Base-by-base conservation (phyloP, 2,329 filamentous ascomycete species). In the Ambrosiella cleistominuta region DNA sequence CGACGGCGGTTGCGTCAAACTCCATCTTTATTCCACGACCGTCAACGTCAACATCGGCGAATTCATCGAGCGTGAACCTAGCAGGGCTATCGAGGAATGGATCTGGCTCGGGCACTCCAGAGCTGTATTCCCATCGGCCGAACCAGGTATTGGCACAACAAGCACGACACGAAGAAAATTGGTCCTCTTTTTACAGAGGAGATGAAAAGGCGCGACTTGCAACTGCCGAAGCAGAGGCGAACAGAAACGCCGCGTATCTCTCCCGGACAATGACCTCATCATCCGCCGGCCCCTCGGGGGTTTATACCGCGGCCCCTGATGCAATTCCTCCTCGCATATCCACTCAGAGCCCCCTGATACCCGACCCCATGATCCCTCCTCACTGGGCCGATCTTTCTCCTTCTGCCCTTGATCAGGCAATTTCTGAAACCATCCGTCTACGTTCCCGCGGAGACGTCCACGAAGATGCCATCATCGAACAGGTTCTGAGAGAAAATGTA, bases 391-490 rank as follows among this genome's bases (percentile, higher is more conserved):
- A 49, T 15, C 42, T 39, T 36, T 37, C 44, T 13, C 47, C 44
- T 13, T 44, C 50, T 11, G 55, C 50, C 17, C n/a, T 57, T 15
- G 45, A 57, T n/a, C 27, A 35, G 5, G 55, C 27, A 12, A 38
- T 57, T 51, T 35, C 55, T 17, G 44, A 50, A 35, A 37, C 55
- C 6, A 45, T 51, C 12, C 36, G 47, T 5, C 44, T 50, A 57
- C 19, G 44, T 19, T 57, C 55, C 7, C 55, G 55, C 4, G 54
- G 55, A 15, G 15, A 57, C 36, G 12, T n/a, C 12, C 13, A 50
- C 15, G 55, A 57, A 51, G 55, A 57, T n/a, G 55, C 55, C 27
- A n/a, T 40, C n/a, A 57, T 57, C 17, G 55, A 57, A n/a, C 55
- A 50, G 35, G 55, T 57, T 2, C 50, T 57, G 7, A 44, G 55